Conservation (phyloP, 1,139 yeast genomes). For the Saccharomyces hybrid region DNA sequence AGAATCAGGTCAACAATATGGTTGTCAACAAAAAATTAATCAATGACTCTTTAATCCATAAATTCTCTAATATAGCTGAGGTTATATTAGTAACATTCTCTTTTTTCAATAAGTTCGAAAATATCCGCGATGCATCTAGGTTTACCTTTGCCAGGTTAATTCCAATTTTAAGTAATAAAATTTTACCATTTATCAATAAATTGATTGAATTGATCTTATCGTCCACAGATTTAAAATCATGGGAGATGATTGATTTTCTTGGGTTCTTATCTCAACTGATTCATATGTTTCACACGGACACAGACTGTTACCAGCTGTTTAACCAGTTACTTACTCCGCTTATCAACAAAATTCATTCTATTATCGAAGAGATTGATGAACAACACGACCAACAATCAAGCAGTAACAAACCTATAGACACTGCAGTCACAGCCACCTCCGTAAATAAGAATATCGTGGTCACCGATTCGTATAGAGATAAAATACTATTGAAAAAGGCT, state of each 20-base stretch:
- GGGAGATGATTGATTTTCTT: constrained; percentile 72
- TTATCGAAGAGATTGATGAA: constrained; percentile 32
- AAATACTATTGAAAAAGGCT: constrained; percentile 56
- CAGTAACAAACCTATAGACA: constrained; percentile 12
- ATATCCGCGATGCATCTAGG: constrained; percentile 77
- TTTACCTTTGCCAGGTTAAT: constrained; percentile 82
- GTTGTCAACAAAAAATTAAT: constrained; percentile 25
- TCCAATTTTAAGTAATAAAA: constrained; percentile 54
- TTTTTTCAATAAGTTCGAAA: constrained; percentile 55
- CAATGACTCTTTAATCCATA: constrained; percentile 35
- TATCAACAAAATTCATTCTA: constrained; percentile 52
- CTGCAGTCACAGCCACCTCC: constrained; percentile 7
- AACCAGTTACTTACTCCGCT: constrained; percentile 69
- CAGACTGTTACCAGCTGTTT: constrained; percentile 62
- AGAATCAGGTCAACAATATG: constrained; percentile 31
- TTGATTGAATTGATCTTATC: constrained; percentile 66
- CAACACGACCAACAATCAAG: constrained; percentile 35
- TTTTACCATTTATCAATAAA: constrained; percentile 57
- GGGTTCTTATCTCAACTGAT: constrained; percentile 83
- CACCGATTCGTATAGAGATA: constrained; percentile 49
- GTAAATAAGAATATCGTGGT: constrained; percentile 33
- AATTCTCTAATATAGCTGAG: constrained; percentile 66
- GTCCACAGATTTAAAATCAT: constrained; percentile 45
- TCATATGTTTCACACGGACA: constrained; percentile 64
- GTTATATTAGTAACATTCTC: constrained; percentile 81